These are phyloP conservation scores for Colletotrichum costaricense DNA, from an alignment of 2,329 filamentous ascomycete genomes.

Conservation along the genomic window DNA sequence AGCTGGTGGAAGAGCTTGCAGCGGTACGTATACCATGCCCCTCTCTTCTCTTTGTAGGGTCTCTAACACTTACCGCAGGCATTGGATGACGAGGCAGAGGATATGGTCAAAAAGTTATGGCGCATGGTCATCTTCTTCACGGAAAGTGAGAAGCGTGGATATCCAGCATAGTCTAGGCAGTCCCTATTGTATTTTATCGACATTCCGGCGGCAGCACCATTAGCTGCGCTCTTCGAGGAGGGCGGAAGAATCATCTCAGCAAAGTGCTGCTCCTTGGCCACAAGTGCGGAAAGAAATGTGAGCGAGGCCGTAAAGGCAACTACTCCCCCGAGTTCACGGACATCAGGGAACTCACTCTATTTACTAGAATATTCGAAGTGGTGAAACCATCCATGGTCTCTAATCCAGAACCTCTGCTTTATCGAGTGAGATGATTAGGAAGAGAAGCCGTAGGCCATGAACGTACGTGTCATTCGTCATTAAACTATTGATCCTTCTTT, in stretches of 20 bases:
- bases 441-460: background rate
- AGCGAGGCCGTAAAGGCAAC: background rate
- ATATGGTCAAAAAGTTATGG: constrained; percentile 96
- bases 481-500: background rate
- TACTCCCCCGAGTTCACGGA: constrained; percentile 11
- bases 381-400: background rate
- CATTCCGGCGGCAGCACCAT: constrained; percentile 10
- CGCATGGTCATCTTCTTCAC: constrained; percentile 98
- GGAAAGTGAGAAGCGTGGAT: constrained; percentile 89
- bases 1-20: constrained; percentile 85
- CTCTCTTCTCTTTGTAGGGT: constrained; percentile 1
- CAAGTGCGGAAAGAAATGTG: background rate
- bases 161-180: constrained; percentile 68
- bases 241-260: background rate
- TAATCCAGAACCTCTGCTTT: background rate
- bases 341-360: constrained; percentile 14
- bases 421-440: background rate
- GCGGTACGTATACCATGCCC: constrained; percentile 67
- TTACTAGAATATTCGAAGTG: background rate
- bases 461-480: constrained; percentile 3
- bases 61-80: constrained; percentile 64
- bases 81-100: constrained; percentile 93
- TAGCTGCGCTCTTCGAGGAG: background rate
- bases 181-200: constrained; percentile 30
- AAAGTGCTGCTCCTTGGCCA: background rate